Base-by-base conservation (phyloP, 108 stramenopile genomes). In the Cylindrotheca closterium region DNA sequence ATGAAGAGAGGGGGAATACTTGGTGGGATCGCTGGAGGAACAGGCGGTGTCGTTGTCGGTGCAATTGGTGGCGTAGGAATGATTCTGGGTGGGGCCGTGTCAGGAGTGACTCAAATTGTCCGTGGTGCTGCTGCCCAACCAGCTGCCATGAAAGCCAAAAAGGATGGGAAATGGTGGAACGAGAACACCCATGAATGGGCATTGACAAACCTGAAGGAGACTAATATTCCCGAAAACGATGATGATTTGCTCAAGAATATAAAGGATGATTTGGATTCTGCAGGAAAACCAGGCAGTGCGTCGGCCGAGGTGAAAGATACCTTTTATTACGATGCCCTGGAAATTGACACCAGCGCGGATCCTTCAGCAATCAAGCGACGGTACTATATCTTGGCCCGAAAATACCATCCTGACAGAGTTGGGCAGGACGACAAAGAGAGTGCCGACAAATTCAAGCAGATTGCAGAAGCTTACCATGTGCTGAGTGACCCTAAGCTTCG, bases 341-440 rank as follows among this genome's bases (percentile, higher is more conserved):
- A 86, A 47, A 42, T 70, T 4, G 65, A 69, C 15, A 67, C 85
- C 5, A 84, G 80, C 34, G 92, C 93, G 8, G 76, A 84, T 7
- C 77, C 84, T 25, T 69, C 74, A 3, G 81, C 77, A 42, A 95
- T 98, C 42, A 96, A 96, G 60, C 86, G 95, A 60, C 81, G 89
- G 47, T 98, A 98, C 66, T 94, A 94, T 63, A 30, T 89, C 37
- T 55, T 92, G 37, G 96, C 98, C 21, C 60, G 93, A 51, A 92
- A 96, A 63, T 89, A 82, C 53, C 97, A 98, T 61, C 97, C 97
- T 0, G 96, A 97, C 64, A 86, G 73, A 46, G 79, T 81, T 59
- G 85, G 81, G 34, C 70, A 64, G 46, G 83, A 86, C 34, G 74
- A 81, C 49, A 59, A 80, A 47, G 85, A 81, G 19, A 86, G 82